Percentiles rank a stretch among this genome's conserved stretches.
Evolutionary conservation across 2,329 filamentous ascomycete genomes (phyloP).

Genomic region (Neofusicoccum sp.): DNA sequence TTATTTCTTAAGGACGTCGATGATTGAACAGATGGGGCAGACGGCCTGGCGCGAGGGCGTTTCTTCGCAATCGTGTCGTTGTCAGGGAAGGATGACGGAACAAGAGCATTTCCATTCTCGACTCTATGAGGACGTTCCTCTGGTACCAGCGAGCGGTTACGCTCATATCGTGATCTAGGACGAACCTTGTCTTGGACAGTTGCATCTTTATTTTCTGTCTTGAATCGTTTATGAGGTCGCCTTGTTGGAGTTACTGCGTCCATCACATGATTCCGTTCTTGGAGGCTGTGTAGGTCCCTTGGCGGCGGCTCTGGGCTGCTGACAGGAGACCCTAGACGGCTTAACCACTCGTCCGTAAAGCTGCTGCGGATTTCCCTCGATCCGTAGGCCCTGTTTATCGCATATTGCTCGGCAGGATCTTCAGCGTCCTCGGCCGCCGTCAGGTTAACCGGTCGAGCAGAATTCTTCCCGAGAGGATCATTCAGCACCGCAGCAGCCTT

Average conservation of each 20-base stretch:
- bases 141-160: not conserved
- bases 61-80: not conserved
- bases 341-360: constrained; percentile 8
- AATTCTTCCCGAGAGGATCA: not conserved
- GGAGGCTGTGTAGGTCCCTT: not conserved
- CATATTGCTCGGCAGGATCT: not conserved
- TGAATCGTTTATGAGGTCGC: not conserved
- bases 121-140: not conserved
- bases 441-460: not conserved
- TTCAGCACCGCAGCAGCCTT: constrained; percentile 1
- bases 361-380: constrained; percentile 11
- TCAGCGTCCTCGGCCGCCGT: not conserved
- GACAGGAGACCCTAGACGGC: not conserved
- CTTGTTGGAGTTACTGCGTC: not conserved
- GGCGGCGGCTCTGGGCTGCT: not conserved
- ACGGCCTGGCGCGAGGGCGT: not conserved
- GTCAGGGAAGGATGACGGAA: not conserved
- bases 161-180: not conserved
- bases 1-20: not conserved
- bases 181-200: not conserved
- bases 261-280: not conserved
- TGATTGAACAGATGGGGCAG: not conserved
- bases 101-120: not conserved
- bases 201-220: not conserved
- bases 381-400: not conserved